Evolutionary conservation across 805 yeast species (phyloP).

Genomic region (Starmerella davenportii): DNA sequence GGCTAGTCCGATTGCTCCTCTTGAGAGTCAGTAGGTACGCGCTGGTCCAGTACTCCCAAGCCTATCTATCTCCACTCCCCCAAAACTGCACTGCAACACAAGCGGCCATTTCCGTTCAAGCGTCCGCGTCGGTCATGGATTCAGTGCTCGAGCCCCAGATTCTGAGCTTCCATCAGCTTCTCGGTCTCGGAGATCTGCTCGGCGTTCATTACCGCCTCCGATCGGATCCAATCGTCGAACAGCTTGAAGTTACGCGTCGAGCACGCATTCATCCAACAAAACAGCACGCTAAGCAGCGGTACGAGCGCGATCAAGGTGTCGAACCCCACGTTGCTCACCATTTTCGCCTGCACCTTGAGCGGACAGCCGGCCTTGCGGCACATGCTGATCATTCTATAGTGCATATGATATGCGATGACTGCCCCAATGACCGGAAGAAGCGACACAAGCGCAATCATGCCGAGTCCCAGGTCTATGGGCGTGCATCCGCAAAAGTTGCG

Average conservation of each 20-base stretch:
- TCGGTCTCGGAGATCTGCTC: no score
- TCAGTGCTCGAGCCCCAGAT: no score
- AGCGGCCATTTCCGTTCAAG: no score
- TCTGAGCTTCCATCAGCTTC: no score
- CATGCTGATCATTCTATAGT: constrained; percentile 42
- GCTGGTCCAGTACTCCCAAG: no score
- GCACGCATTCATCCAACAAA: constrained; percentile 69
- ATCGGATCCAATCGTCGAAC: constrained; percentile 34
- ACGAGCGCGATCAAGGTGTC: constrained; percentile 62
- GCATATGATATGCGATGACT: constrained; percentile 56
- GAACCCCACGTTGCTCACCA: constrained; percentile 57
- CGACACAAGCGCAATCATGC: constrained; percentile 56
- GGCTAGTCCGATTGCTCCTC: no score
- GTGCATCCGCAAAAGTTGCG: constrained; percentile 37
- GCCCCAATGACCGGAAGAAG: constrained; percentile 75
- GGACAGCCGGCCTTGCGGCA: constrained; percentile 50
- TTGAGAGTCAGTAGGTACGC: no score
- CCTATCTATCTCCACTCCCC: no score
- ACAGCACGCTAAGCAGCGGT: constrained; percentile 61
- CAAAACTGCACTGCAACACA: no score
- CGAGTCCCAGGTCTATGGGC: constrained; percentile 51
- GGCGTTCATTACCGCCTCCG: not conserved
- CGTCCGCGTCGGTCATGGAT: no score
- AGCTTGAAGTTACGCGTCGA: constrained; percentile 80
- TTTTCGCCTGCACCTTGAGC: constrained; percentile 37